A percentile compares a stretch with the other conserved stretches of the same genome.
Conservation (phyloP, 2,329 filamentous ascomycete species). For the Aspergillus quadrilineatus region DNA sequence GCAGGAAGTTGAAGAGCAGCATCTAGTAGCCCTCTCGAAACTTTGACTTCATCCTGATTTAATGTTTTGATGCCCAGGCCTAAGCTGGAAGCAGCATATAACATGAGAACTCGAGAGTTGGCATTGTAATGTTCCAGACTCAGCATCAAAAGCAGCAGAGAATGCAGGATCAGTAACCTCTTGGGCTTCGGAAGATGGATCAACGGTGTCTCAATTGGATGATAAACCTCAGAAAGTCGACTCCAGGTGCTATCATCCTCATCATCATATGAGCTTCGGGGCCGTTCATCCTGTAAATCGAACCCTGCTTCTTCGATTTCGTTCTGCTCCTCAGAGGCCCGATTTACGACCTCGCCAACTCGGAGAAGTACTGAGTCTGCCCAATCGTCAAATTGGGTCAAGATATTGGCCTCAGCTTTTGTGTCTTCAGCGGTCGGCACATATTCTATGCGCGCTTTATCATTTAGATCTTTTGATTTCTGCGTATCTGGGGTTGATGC, state of each 20-base stretch:
- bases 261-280: slow-evolving; percentile 18
- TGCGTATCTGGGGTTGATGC: slow-evolving; percentile 5
- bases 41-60: slow-evolving; percentile 69
- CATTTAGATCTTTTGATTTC: not conserved
- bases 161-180: slow-evolving; percentile 67
- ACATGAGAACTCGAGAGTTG: slow-evolving; percentile 69
- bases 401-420: slow-evolving; percentile 63
- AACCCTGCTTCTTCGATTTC: slow-evolving; percentile 23
- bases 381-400: slow-evolving; percentile 80
- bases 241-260: slow-evolving; percentile 28
- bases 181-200: slow-evolving; percentile 39
- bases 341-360: slow-evolving; percentile 67
- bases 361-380: slow-evolving; percentile 67
- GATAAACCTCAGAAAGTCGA: slow-evolving; percentile 48
- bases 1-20: slow-evolving; percentile 75
- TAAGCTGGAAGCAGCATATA: slow-evolving; percentile 69
- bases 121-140: slow-evolving; percentile 76
- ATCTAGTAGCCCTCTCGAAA: slow-evolving; percentile 72
- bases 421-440: slow-evolving; percentile 24
- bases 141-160: slow-evolving; percentile 68
- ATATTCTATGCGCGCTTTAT: slow-evolving; percentile 10
- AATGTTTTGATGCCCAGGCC: slow-evolving; percentile 65
- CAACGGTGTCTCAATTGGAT: slow-evolving; percentile 61
- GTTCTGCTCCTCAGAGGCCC: slow-evolving; percentile 44
- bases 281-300: slow-evolving; percentile 25